A percentile compares a stretch with the other conserved stretches of the same genome.
Evolutionary conservation across 2,329 filamentous ascomycete genomes (phyloP).

Genomic region (Cladosporium phlei): DNA sequence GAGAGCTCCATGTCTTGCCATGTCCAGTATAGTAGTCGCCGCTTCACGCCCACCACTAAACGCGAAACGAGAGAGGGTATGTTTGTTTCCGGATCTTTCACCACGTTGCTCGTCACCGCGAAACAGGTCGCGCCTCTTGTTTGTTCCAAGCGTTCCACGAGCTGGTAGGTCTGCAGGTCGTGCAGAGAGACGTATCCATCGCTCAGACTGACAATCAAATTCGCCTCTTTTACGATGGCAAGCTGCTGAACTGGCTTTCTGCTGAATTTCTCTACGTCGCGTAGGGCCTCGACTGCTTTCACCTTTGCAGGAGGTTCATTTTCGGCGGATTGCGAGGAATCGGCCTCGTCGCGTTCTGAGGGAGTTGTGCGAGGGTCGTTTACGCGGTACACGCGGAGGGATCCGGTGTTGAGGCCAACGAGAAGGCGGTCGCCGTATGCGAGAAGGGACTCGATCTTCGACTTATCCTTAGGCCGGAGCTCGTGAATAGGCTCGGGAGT

Average conservation of each 20-base stretch:
- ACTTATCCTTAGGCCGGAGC: conserved; percentile 92
- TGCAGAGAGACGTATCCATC: conserved; percentile 86
- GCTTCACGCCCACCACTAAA: conserved; percentile 87
- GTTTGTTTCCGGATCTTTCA: conserved; percentile 78
- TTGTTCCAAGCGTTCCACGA: conserved; percentile 72
- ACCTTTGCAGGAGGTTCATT: conserved; percentile 31
- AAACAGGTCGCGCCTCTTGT: conserved; percentile 88
- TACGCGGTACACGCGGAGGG: conserved; percentile 82
- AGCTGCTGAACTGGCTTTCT: conserved; percentile 86
- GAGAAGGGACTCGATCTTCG: conserved; percentile 91
- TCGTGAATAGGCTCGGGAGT: conserved; percentile 94
- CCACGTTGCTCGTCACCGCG: conserved; percentile 90
- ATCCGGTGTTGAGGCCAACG: conserved; percentile 85
- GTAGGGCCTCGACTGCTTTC: conserved; percentile 70
- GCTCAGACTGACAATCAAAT: conserved; percentile 82
- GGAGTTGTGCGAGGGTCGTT: conserved; percentile 57
- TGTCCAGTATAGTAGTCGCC: conserved; percentile 83
- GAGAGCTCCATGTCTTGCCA: conserved; percentile 93
- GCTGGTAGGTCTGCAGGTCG: conserved; percentile 77
- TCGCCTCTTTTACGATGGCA: conserved; percentile 91
- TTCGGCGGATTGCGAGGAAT: conserved; percentile 26
- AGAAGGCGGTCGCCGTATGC: conserved; percentile 89
- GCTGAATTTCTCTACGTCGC: conserved; percentile 93
- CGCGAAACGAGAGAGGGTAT: conserved; percentile 91
- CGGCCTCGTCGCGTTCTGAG: conserved; percentile 25